Evolutionary conservation across 768 basidiomycete species (phyloP).

Genomic region (Kwoniella europaea): DNA sequence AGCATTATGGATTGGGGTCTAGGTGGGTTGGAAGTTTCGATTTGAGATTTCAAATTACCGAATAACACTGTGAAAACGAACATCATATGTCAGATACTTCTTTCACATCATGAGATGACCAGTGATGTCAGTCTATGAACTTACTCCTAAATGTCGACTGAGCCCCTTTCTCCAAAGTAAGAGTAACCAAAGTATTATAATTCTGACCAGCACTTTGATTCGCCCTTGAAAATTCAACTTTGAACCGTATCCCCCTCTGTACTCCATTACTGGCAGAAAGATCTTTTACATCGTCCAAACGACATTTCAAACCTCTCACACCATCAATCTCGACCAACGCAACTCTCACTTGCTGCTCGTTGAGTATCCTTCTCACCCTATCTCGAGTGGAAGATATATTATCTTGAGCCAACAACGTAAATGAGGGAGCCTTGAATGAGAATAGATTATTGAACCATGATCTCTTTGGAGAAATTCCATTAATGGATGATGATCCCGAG

Average conservation of each 20-base stretch:
- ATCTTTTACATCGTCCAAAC: conserved; percentile 68
- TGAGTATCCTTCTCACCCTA: conserved; percentile 75
- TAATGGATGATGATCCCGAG: conserved; percentile 7
- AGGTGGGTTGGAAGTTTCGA: conserved; percentile 24
- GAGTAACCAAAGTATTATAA: conserved; percentile 67
- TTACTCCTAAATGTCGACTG: conserved; percentile 73
- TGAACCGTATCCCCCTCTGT: conserved; percentile 77
- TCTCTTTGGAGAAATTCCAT: conserved; percentile 63
- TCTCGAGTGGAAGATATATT: conserved; percentile 68
- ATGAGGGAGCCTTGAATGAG: conserved; percentile 71
- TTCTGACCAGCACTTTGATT: conserved; percentile 57
- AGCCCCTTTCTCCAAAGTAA: conserved; percentile 87
- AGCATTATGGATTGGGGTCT: conserved; percentile 14
- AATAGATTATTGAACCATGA: conserved; percentile 89
- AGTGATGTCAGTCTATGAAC: conserved; percentile 8
- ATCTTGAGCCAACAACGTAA: conserved; percentile 59
- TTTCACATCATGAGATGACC: background rate
- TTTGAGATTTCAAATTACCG: conserved; percentile 20
- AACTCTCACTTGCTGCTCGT: conserved; percentile 72
- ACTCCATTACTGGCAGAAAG: conserved; percentile 62
- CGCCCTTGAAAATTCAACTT: conserved; percentile 70
- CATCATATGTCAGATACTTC: conserved; percentile 12
- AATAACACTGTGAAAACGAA: conserved; percentile 10
- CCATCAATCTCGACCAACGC: conserved; percentile 70
- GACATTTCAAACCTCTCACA: conserved; percentile 74